Conservation (phyloP, 805 yeast species). For the Metschnikowia gelsemii region DNA sequence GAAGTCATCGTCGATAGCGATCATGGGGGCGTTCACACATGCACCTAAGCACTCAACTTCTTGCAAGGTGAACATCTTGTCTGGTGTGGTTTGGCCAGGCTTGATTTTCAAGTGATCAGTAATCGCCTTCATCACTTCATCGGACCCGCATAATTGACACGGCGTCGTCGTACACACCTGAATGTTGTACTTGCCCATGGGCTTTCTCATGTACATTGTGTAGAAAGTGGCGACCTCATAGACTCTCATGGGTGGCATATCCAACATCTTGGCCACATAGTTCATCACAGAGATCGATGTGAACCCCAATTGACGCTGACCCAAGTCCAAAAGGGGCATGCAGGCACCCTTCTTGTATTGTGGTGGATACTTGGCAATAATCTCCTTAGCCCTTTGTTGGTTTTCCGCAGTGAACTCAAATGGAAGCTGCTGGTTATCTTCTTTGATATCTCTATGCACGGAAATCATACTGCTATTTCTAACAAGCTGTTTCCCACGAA, state of each 20-base stretch:
- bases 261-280: conserved; percentile 78
- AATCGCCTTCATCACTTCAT: conserved; percentile 71
- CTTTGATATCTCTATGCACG: conserved; percentile 71
- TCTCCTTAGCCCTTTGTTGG: conserved; percentile 63
- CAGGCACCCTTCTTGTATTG: conserved; percentile 86
- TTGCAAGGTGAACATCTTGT: conserved; percentile 73
- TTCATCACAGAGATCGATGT: conserved; percentile 87
- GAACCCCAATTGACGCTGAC: conserved; percentile 85
- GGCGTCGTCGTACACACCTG: conserved; percentile 91
- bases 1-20: conserved; percentile 79
- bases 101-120: conserved; percentile 57
- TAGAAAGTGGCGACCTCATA: conserved; percentile 91
- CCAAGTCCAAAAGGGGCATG: conserved; percentile 83
- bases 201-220: conserved; percentile 85
- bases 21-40: conserved; percentile 88
- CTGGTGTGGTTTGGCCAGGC: conserved; percentile 77
- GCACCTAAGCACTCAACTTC: conserved; percentile 93
- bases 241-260: conserved; percentile 93
- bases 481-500: conserved; percentile 12
- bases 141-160: conserved; percentile 81
- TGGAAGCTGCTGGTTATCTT: conserved; percentile 64
- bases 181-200: conserved; percentile 80
- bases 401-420: conserved; percentile 73
- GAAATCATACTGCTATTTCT: conserved; percentile 45
- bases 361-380: conserved; percentile 77